Percentiles rank a stretch among this genome's conserved stretches.
phyloP scores from a whole-genome alignment of 352 stramenopile genomes.

The Phytophthora quininea region DNA sequence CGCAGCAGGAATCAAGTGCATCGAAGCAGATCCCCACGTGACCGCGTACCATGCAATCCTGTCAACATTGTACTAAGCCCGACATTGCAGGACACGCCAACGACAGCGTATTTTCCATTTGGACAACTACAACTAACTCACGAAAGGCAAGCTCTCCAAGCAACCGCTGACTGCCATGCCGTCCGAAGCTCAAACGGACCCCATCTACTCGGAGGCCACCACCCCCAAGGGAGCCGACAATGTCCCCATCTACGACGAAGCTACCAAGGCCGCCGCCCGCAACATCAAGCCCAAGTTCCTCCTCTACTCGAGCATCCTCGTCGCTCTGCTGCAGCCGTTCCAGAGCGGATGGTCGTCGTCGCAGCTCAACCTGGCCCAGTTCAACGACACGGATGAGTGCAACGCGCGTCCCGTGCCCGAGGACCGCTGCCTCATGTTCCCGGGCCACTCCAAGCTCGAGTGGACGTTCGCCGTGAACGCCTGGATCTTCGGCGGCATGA shows the following conservation, averaged over 20 bases:
- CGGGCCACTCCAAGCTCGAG: constrained; percentile 19
- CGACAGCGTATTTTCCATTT: too few species aligned
- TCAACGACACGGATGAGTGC: constrained; percentile 47
- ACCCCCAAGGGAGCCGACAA: constrained; percentile 17
- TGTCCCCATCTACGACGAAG: constrained; percentile 21
- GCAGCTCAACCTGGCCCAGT: constrained; percentile 52
- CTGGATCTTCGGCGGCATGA: constrained; percentile 60
- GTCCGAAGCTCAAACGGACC: constrained; percentile 23
- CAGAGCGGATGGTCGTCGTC: constrained; percentile 62
- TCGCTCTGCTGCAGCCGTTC: constrained; percentile 44
- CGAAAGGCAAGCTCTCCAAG: too few species aligned
- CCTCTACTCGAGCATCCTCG: constrained; percentile 46
- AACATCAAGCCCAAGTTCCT: constrained; percentile 35
- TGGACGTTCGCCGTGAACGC: constrained; percentile 30
- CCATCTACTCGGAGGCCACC: constrained; percentile 22
- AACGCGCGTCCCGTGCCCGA: constrained; percentile 18
- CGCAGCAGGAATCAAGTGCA: background rate
- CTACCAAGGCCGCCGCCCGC: constrained; percentile 21
- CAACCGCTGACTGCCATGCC: background rate
- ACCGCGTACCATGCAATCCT: too few species aligned
- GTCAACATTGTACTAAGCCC: too few species aligned
- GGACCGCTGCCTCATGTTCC: constrained; percentile 17
- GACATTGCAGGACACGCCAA: too few species aligned
- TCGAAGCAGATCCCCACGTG: background rate
- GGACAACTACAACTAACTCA: too few species aligned